Conservation (phyloP, 2,329 filamentous ascomycete species). For the Colletotrichum magnum region DNA sequence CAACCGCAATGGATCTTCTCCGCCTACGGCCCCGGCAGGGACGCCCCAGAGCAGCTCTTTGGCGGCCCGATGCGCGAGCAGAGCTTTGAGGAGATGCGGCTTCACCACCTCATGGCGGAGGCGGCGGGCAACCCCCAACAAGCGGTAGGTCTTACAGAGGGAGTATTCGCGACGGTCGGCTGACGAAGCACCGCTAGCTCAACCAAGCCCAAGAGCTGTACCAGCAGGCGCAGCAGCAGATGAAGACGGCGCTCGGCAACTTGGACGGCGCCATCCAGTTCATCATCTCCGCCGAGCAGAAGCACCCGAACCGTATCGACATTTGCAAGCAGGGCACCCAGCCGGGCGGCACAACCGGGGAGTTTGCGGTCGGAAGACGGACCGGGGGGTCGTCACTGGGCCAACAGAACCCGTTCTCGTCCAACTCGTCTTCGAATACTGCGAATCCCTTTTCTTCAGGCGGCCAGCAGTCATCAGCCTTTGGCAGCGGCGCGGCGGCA, state of each 20-base stretch:
- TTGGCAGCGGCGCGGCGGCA: slow-evolving; percentile 14
- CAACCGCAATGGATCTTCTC: slow-evolving; percentile 89
- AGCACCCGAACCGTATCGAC: slow-evolving; percentile 83
- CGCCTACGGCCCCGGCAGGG: slow-evolving; percentile 82
- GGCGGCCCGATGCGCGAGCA: slow-evolving; percentile 85
- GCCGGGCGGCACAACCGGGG: slow-evolving; percentile 59
- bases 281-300: slow-evolving; percentile 74
- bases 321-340: slow-evolving; percentile 64
- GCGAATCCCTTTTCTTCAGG: slow-evolving; percentile 38
- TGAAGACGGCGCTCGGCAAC: slow-evolving; percentile 78
- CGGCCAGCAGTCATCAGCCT: slow-evolving; percentile 22
- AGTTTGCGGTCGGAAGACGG: slow-evolving; percentile 59
- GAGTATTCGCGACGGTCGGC: neutral
- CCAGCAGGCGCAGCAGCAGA: slow-evolving; percentile 77
- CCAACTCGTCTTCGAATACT: slow-evolving; percentile 44
- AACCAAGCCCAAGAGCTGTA: slow-evolving; percentile 74
- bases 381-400: slow-evolving; percentile 48
- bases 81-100: slow-evolving; percentile 88
- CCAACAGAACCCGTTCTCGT: slow-evolving; percentile 46
- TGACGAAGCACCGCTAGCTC: slow-evolving; percentile 57
- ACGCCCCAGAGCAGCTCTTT: slow-evolving; percentile 86
- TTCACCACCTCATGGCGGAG: slow-evolving; percentile 76
- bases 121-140: slow-evolving; percentile 71
- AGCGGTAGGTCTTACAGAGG: slow-evolving; percentile 56
- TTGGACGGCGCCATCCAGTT: slow-evolving; percentile 80